These are phyloP conservation scores for Botrytis byssoidea DNA, from an alignment of 2,329 filamentous ascomycete genomes.

Conservation along the genomic window DNA sequence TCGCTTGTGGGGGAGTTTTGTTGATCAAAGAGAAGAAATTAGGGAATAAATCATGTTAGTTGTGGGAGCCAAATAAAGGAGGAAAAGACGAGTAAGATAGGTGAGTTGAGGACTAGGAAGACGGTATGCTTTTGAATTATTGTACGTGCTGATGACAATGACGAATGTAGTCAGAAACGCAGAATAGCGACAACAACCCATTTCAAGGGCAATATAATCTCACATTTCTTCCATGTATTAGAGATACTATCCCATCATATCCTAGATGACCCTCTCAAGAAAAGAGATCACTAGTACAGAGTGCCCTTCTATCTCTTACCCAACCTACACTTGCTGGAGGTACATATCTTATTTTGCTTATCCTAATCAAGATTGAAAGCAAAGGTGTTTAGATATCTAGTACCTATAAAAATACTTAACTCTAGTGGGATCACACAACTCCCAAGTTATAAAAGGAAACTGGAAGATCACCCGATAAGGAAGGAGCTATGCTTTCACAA, in stretches of 20 bases:
- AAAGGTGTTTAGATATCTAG: background rate
- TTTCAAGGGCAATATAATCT: background rate
- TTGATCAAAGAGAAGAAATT: background rate
- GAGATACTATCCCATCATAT: background rate
- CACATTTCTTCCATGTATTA: background rate
- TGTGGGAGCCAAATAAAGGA: accelerated
- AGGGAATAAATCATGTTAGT: accelerated
- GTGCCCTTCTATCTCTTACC: background rate
- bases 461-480: background rate
- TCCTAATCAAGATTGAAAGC: background rate
- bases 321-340: background rate
- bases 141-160: background rate
- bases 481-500: background rate
- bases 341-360: background rate
- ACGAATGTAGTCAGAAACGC: background rate
- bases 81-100: background rate
- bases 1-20: background rate
- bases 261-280: background rate
- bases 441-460: background rate
- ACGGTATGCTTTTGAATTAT: background rate
- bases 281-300: background rate
- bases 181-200: background rate
- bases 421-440: background rate
- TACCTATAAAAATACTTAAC: background rate
- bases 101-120: background rate